These are phyloP conservation scores for Picea glauca DNA, from an alignment of 75 land plant genomes.

Conservation along the genomic window DNA sequence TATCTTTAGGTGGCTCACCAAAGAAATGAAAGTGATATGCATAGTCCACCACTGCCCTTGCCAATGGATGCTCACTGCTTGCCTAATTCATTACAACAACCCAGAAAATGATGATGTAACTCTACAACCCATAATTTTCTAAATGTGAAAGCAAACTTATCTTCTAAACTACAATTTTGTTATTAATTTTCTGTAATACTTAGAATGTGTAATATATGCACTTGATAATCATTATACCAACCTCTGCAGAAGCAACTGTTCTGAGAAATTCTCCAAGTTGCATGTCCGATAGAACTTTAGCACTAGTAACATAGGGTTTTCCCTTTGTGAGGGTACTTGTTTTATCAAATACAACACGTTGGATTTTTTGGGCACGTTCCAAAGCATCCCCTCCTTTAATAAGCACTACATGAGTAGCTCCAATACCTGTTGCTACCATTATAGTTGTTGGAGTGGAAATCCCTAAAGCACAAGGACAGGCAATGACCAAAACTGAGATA, in stretches of 20 bases:
- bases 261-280: conserved; percentile 72
- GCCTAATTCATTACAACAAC: conserved; percentile 31
- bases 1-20: conserved; percentile 21
- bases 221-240: conserved; percentile 16
- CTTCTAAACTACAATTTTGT: not conserved
- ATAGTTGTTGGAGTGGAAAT: conserved; percentile 97
- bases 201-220: not conserved
- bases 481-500: too few relatives aligned
- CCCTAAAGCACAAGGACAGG: conserved; percentile 28
- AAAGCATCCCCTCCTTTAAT: conserved; percentile 94
- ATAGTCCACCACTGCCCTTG: conserved; percentile 76
- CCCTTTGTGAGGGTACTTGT: conserved; percentile 96
- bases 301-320: conserved; percentile 69
- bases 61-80: conserved; percentile 86
- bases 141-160: not conserved
- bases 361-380: conserved; percentile 90
- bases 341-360: conserved; percentile 84
- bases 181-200: not conserved
- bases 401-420: conserved; percentile 35
- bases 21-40: conserved; percentile 39
- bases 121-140: not conserved
- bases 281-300: conserved; percentile 61
- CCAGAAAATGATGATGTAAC: not conserved
- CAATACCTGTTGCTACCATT: conserved; percentile 36
- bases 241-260: conserved; percentile 94